Evolutionary conservation across 305 asterid species (phyloP), one percentile per base, ranked within the genome.

Genomic region (Fraxinus paxiana): DNA sequence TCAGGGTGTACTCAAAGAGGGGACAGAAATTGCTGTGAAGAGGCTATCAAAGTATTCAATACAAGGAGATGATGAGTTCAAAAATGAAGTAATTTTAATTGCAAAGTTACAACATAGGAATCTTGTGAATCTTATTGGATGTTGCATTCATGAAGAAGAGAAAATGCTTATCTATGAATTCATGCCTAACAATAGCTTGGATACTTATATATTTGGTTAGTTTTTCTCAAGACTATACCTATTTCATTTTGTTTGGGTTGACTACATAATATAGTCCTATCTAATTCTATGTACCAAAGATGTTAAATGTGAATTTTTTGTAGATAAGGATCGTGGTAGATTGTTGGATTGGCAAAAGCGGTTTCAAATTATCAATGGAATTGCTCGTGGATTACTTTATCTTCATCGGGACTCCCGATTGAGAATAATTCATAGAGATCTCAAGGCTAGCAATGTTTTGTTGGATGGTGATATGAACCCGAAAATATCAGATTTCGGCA

Each of bases 131-230:
- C 80, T 77, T 31, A 20, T 77, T 6, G 80, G 80, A n/a, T n/a
- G n/a, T n/a, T n/a, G n/a, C n/a, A n/a, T n/a, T n/a, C n/a, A 17
- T 77, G 80, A 56, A 33, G 56, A 59, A 34, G 80, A 77, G 73
- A 77, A 77, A 10, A 56, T 77, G 74, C 69, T 59, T 26, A 59
- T 77, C 30, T 77, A 59, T 18, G 80, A 77, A 33, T 77, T 54
- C 80, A 33, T 77, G 74, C 59, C 80, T 10, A 77, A 77, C 17
- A 77, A 77, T 34, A 77, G 80, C 74, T 77, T 77, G 80, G 74
- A 77, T 51, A 59, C 73, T 8, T 77, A 35, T 6, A 77, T 77
- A 34, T 77, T 77, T 20, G 81, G 81, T 63, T 35, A 77, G 81
- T 63, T 59, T 77, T 77, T 10, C 35, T 8, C 18, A 12, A 63